Percentiles rank a stretch among this genome's conserved stretches.
Evolutionary conservation across 2,329 filamentous ascomycete genomes (phyloP).

Genomic region (Periconia sp.): DNA sequence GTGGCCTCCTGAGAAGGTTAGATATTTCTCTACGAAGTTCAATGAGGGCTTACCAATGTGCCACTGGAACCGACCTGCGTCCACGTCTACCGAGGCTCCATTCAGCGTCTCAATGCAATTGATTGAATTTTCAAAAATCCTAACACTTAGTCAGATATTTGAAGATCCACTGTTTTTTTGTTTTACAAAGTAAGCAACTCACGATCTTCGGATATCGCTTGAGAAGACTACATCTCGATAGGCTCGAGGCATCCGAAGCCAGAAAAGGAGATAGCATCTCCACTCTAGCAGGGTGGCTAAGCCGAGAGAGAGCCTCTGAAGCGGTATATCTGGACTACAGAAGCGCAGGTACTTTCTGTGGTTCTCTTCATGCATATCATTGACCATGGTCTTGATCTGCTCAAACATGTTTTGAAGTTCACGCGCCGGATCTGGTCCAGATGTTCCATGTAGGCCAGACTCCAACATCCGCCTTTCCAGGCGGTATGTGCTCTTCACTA

Average conservation of each 20-base stretch:
- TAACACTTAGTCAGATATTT: conserved; percentile 14
- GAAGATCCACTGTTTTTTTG: too few relatives aligned
- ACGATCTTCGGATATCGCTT: conserved; percentile 42
- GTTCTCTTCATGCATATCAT: conserved; percentile 42
- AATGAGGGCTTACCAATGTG: conserved; percentile 35
- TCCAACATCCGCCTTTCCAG: conserved; percentile 44
- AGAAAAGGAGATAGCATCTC: conserved; percentile 46
- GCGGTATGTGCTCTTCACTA: conserved; percentile 45
- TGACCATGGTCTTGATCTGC: conserved; percentile 44
- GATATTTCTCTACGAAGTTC: not conserved
- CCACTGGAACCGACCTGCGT: conserved; percentile 46
- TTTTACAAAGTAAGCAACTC: too few relatives aligned
- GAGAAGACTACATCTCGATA: conserved; percentile 46
- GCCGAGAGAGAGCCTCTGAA: conserved; percentile 39
- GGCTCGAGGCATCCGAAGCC: conserved; percentile 46
- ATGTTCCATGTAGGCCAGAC: conserved; percentile 39
- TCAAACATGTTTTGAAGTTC: conserved; percentile 43
- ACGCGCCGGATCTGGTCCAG: conserved; percentile 39
- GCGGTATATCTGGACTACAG: conserved; percentile 37
- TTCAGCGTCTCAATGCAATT: conserved; percentile 46
- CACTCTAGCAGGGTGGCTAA: conserved; percentile 43
- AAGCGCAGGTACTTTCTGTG: conserved; percentile 39
- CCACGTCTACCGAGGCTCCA: conserved; percentile 39
- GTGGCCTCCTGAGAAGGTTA: conserved; percentile 31
- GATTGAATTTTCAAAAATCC: conserved; percentile 48